Evolutionary conservation across 495 filamentous ascomycete genomes (phyloP).

Genomic region (Penicillium lagena): DNA sequence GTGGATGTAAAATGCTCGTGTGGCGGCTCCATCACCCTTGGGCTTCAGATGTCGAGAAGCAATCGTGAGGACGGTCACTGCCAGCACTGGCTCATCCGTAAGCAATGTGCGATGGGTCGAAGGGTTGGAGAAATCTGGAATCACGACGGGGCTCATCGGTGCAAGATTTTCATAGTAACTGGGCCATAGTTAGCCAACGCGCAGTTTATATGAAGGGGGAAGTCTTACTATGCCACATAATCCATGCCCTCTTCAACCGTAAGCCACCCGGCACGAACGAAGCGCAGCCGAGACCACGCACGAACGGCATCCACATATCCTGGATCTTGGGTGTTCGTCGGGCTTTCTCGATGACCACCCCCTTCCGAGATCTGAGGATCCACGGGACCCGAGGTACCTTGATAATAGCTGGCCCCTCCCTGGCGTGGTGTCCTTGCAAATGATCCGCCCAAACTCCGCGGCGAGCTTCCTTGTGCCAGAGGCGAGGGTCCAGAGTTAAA

Average conservation of each 20-base stretch:
- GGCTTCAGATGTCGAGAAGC: conserved; percentile 79
- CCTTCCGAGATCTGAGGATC: conserved; percentile 26
- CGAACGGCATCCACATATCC: conserved; percentile 59
- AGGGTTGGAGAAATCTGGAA: conserved; percentile 72
- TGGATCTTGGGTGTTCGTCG: conserved; percentile 22
- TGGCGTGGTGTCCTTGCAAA: conserved; percentile 28
- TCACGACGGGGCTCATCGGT: conserved; percentile 84
- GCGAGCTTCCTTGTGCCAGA: conserved; percentile 33
- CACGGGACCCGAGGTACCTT: conserved; percentile 16
- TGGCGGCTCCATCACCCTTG: conserved; percentile 71
- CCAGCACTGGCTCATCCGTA: conserved; percentile 84
- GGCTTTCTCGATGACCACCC: conserved; percentile 19
- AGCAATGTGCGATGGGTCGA: conserved; percentile 70
- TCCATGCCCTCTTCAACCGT: conserved; percentile 85
- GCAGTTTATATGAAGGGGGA: too few relatives aligned
- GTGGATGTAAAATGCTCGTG: conserved; percentile 84
- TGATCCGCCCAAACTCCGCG: conserved; percentile 29
- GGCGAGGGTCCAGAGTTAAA: conserved; percentile 38
- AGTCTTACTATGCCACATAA: conserved; percentile 68
- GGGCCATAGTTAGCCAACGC: too few relatives aligned
- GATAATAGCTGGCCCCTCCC: conserved; percentile 23
- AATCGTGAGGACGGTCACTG: conserved; percentile 84
- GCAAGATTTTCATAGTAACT: conserved; percentile 80
- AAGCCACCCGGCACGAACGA: conserved; percentile 94
- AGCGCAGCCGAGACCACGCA: conserved; percentile 84